Evolutionary conservation across 2,329 filamentous ascomycete genomes (phyloP), one percentile per base, ranked within the genome.

Genomic region (Fusarium mexicanum): DNA sequence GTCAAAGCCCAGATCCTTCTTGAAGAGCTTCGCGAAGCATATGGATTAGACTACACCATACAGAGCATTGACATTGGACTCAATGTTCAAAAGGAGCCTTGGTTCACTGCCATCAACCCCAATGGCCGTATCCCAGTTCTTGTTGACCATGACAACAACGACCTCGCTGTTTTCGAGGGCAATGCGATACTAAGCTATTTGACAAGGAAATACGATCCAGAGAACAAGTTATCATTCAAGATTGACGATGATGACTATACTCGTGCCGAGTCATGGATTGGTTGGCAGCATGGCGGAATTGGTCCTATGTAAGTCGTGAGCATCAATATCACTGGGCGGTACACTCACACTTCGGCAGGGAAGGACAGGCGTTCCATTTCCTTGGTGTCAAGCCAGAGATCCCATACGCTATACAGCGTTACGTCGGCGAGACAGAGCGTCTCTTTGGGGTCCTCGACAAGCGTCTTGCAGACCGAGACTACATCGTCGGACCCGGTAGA

Each of bases 321-420:
- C 7, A 17, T 14, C 24, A 13, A 33, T n/a, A 46, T 33, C 20
- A 43, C 33, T 35, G 10, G 41, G 14, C 29, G 44, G 17, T 13
- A 47, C 37, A 43, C 63, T 77, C 6, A 59, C 81, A 81, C 38
- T 3, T 22, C 20, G 26, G 17, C 60, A 92, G 91, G 89, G 92
- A 94, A 81, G 93, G 91, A 31, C 93, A 95, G 80, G 91, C 92
- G 67, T 92, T 93, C 81, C 92, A 95, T 83, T 95, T 95, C 84
- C 81, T 85, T 60, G 87, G 89, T 76, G 89, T 92, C 8, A 89
- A 91, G 47, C 91, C 94, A 78, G 88, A 87, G 78, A 91, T 94
- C 77, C 86, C 90, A 57, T 95, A 94, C 80, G 91, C 87, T 55
- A 88, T 92, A 22, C 91, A 92, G 78, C 89, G 93, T 46, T 96